Evolutionary conservation across 1,139 yeast genomes (phyloP), one percentile per base, ranked within the genome.

Genomic region (Scheffersomyces segobiensis): DNA sequence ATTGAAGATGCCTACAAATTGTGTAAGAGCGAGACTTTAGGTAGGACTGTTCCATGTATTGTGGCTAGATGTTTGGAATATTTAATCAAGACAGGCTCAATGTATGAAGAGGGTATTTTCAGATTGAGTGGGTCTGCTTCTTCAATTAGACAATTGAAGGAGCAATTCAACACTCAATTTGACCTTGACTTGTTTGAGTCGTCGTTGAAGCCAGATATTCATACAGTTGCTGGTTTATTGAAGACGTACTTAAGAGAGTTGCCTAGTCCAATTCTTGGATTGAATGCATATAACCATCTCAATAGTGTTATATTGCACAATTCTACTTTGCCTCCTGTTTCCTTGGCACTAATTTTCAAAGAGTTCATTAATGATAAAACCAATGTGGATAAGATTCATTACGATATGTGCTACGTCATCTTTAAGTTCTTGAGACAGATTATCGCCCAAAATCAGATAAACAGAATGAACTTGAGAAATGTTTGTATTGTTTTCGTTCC

Each of bases 101-200:
- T 89, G 20, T 85, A 84, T 62, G 97, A 92, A 71, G 97, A 93
- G 69, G 99, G 99, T 3, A 85, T 95, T 1, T 95, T 95, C 76
- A 80, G 99, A 62, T 78, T 93, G 58, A 91, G 96, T 72, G 99
- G 99, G 2, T 90, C 97, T 46, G 91, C 95, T 56, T 84, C 93
- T 0, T 82, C 88, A 53, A 91, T 95, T 26, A 84, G 91, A 59
- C 84, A 81, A 50, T 80, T 95, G 53, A 91, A 90, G 66, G 91
- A 87, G 50, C 80, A 78, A 54, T 95, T 93, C 72, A 87, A 87
- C 67, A 71, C 67, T 26, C 79, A 83, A 18, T 84, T 83, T 62
- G 98, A 93, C 70, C 77, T 91, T 55, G 93, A 93, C 68, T 76
- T 95, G 58, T 74, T 81, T 48, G 73, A 73, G 22, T 67, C 80